Base-by-base conservation (phyloP, 352 stramenopile species). In the Globisporangium yorkense region DNA sequence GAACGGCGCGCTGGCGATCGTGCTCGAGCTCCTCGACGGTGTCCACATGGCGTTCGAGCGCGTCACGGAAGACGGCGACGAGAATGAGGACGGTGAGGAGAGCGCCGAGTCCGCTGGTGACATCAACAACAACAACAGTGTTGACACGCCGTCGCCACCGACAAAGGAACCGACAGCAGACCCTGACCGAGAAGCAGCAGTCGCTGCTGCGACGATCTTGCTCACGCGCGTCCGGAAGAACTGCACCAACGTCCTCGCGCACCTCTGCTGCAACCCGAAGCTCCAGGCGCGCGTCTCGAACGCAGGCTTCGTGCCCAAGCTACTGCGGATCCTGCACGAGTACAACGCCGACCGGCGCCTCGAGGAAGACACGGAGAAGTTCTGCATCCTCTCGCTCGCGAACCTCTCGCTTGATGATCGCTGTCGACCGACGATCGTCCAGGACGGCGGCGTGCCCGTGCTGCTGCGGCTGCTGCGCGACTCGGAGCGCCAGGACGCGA, bases 181-280 rank as follows among this genome's bases (percentile, higher is more conserved):
- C 41, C 20, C 31, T 1, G 57, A 45, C 9, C 35, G 29, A 12
- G 69, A 77, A 24, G 64, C 74, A 54, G 60, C 54, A 15, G 37
- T 73, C 21, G 51, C 39, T 29, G 43, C 55, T 24, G 66, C 56
- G 16, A 57, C 21, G 2, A 62, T 41, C 20, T 39, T 80, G 35
- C 59, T 79, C 24, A 59, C 53, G 33, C 57, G 58, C 18, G 72
- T 88, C 27, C 75, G 72, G 31, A 86, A 75, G 59, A 87, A 91
- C 61, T 88, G 78, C 31, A 62, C 74, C n/a, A 86, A 80, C 21
- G 65, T 70, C 2, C 54, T 94, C 9, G 75, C 80, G 1, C 77
- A 88, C 46, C 67, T 94, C 31, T 91, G 80, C 67, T 92, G 81
- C 56, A 94, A 92, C 59, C 24, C 77, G 5, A 88, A 83, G 59